Conservation (phyloP, 768 basidiomycete genomes). For the Pholiota molesta region DNA sequence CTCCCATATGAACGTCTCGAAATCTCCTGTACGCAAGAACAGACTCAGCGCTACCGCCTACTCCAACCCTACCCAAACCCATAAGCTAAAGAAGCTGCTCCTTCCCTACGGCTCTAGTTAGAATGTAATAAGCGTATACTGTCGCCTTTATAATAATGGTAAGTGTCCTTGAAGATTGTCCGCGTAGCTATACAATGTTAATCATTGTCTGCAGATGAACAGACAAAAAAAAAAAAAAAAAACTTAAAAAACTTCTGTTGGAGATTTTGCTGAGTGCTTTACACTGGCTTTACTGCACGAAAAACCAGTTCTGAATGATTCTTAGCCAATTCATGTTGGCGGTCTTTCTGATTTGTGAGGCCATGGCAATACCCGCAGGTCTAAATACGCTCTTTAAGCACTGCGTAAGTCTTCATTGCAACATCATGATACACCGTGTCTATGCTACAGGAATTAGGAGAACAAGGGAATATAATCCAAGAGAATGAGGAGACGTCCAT, state of each 20-base stretch:
- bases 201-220: background rate
- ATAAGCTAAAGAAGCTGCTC: slow-evolving; percentile 64
- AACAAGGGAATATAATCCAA: no score
- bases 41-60: slow-evolving; percentile 66
- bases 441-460: no score
- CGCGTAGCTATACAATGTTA: background rate
- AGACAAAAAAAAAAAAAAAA: slow-evolving; percentile 5
- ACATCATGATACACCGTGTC: no score
- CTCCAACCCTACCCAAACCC: slow-evolving; percentile 65
- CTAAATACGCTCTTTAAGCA: no score
- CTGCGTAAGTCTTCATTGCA: no score
- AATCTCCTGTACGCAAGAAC: slow-evolving; percentile 68
- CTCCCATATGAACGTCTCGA: slow-evolving; percentile 71
- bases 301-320: no score
- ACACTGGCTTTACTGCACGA: no score
- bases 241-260: background rate
- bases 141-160: slow-evolving; percentile 1
- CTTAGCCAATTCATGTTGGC: no score
- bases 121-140: background rate
- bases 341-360: no score
- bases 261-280: background rate
- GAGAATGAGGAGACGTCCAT: no score
- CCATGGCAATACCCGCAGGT: no score
- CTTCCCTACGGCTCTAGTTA: slow-evolving; percentile 61
- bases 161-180: background rate